phyloP scores from a whole-genome alignment of 805 yeast species.

The Candida adriatica region DNA sequence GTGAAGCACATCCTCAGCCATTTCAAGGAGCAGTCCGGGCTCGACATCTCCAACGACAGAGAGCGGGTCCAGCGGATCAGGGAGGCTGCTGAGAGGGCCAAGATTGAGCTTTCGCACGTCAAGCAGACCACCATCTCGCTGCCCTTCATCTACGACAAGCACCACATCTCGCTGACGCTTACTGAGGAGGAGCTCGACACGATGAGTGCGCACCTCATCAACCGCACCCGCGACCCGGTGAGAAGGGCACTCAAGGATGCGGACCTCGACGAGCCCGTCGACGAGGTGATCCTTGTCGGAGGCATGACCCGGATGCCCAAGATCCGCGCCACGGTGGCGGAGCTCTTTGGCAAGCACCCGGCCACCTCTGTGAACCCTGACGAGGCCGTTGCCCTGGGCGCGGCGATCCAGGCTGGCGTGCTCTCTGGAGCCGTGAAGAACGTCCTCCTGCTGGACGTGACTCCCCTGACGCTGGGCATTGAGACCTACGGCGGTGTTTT shows the following conservation, averaged over 20 bases:
- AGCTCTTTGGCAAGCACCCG: slow-evolving; percentile 55
- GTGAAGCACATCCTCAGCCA: slow-evolving; percentile 47
- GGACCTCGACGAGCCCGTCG: slow-evolving; percentile 56
- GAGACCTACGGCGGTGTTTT: slow-evolving; percentile 83
- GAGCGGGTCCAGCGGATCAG: slow-evolving; percentile 65
- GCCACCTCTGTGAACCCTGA: slow-evolving; percentile 79
- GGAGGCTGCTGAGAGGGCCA: slow-evolving; percentile 73
- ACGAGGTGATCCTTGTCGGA: slow-evolving; percentile 74
- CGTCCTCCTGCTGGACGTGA: slow-evolving; percentile 71
- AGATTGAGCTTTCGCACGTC: slow-evolving; percentile 68
- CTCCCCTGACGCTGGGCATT: slow-evolving; percentile 77
- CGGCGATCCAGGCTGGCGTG: slow-evolving; percentile 86
- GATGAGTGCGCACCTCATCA: slow-evolving; percentile 58
- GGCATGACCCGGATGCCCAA: slow-evolving; percentile 92
- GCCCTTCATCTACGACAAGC: slow-evolving; percentile 60
- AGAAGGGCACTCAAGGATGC: slow-evolving; percentile 73
- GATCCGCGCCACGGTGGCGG: slow-evolving; percentile 55
- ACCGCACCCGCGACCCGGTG: slow-evolving; percentile 66
- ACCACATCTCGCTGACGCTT: slow-evolving; percentile 51
- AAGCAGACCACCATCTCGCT: slow-evolving; percentile 53
- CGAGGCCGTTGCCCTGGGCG: slow-evolving; percentile 89
- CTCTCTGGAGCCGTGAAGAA: slow-evolving; percentile 77
- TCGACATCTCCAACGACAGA: slow-evolving; percentile 21
- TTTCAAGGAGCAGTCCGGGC: slow-evolving; percentile 42
- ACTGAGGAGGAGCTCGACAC: slow-evolving; percentile 64